Evolutionary conservation across 805 yeast genomes (phyloP).

Genomic region (Candida suzukii): DNA sequence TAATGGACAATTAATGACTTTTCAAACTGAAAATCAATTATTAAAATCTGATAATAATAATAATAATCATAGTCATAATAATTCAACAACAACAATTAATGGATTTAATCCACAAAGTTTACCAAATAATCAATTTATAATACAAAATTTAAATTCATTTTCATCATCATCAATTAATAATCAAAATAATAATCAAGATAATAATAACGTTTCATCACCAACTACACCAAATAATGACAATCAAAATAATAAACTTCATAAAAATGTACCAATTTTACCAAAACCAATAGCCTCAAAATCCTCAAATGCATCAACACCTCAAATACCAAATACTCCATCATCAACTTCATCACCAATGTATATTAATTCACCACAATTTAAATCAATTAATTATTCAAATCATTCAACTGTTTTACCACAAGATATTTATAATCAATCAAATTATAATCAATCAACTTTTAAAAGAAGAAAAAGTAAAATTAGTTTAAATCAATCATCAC

Average conservation of each 20-base stretch:
- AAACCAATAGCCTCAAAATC: too few species aligned
- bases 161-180: not conserved
- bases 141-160: not conserved
- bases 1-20: not conserved
- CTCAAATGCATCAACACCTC: conserved; percentile 9
- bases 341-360: not conserved
- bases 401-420: conserved; percentile 5
- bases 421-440: conserved; percentile 21
- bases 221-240: not conserved
- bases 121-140: conserved; percentile 1
- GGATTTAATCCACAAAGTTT: conserved; percentile 3
- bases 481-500: conserved; percentile 10
- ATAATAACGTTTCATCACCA: not conserved
- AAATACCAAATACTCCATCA: conserved; percentile 16
- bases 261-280: conserved; percentile 28
- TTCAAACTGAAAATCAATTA: not conserved
- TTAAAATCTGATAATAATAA: too few species aligned
- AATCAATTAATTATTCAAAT: not conserved
- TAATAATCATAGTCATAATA: not conserved
- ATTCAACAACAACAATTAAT: not conserved
- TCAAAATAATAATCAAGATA: not conserved
- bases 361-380: not conserved
- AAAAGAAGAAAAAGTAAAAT: conserved; percentile 25
- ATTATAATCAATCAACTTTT: conserved; percentile 12
- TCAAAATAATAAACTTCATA: not conserved